Percentiles rank a stretch among this genome's conserved stretches.
These are phyloP conservation scores for Pseudopithomyces maydicus DNA, from an alignment of 2,329 filamentous ascomycete species.

Conservation along the genomic window DNA sequence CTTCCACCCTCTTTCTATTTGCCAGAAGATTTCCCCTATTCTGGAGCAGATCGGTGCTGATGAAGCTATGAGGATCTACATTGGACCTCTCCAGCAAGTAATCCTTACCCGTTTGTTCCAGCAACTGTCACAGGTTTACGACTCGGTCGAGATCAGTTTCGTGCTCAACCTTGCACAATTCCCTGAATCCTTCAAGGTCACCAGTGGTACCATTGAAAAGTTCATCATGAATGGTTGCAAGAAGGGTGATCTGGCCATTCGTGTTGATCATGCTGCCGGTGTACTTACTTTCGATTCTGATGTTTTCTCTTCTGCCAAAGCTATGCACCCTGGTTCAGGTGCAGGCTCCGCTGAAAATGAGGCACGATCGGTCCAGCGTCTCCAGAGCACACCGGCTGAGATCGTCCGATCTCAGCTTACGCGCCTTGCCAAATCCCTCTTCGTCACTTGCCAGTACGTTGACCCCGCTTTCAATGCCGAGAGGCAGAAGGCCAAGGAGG, in stretches of 20 bases:
- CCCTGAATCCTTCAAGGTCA: conserved; percentile 94
- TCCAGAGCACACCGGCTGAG: conserved; percentile 97
- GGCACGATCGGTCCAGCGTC: conserved; percentile 82
- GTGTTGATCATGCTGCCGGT: conserved; percentile 92
- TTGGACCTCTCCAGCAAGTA: conserved; percentile 93
- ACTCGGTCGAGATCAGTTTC: conserved; percentile 92
- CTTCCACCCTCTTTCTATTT: conserved; percentile 98
- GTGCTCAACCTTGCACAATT: conserved; percentile 94
- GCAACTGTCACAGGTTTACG: conserved; percentile 98
- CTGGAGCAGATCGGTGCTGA: conserved; percentile 91
- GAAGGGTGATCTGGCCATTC: conserved; percentile 96
- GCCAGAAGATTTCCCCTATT: conserved; percentile 98
- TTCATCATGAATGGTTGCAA: conserved; percentile 99
- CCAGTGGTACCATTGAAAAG: conserved; percentile 90
- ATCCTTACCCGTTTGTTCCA: conserved; percentile 98
- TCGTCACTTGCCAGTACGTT: conserved; percentile 93
- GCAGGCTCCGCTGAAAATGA: conserved; percentile 89
- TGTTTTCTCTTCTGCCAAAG: conserved; percentile 96
- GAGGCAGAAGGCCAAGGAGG: conserved; percentile 77
- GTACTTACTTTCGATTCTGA: conserved; percentile 97
- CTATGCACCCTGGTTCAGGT: conserved; percentile 80
- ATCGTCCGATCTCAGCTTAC: conserved; percentile 95
- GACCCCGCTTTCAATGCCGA: conserved; percentile 87
- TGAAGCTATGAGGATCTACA: conserved; percentile 96
- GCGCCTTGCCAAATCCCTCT: conserved; percentile 87